Percentiles rank a stretch among this genome's conserved stretches.
Conservation (phyloP, 1,139 yeast species). For the Zygosaccharomyces pseudobailii region DNA sequence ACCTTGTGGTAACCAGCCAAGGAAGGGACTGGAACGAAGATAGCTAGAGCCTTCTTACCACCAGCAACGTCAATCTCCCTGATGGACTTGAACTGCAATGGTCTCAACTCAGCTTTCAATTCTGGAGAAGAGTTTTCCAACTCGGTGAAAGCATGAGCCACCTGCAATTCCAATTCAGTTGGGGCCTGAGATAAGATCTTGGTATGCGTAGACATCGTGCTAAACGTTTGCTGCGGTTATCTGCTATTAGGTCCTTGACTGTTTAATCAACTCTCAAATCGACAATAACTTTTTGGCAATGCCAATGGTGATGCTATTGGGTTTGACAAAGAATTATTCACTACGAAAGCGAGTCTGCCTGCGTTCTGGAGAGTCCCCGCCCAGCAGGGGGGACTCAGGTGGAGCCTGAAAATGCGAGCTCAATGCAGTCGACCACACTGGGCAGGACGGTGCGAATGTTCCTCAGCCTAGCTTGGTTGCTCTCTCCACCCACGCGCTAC, state of each 20-base stretch:
- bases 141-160: slow-evolving; percentile 98
- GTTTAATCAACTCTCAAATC: neutral
- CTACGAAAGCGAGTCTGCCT: neutral
- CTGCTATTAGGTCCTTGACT: neutral
- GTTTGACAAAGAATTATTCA: neutral
- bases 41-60: slow-evolving; percentile 98
- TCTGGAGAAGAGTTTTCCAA: slow-evolving; percentile 92
- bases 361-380: neutral
- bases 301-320: neutral
- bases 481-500: too few species aligned
- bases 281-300: neutral
- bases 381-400: neutral
- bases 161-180: slow-evolving; percentile 98
- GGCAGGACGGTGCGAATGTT: neutral
- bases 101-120: slow-evolving; percentile 96
- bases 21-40: slow-evolving; percentile 97
- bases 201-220: slow-evolving; percentile 87
- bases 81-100: slow-evolving; percentile 97
- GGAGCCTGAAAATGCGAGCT: neutral
- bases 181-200: slow-evolving; percentile 92
- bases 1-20: slow-evolving; percentile 93
- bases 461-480: neutral
- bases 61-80: slow-evolving; percentile 97
- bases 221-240: neutral
- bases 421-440: too few species aligned